These are phyloP conservation scores for Kazachstania bromeliacearum DNA, from an alignment of 805 yeast genomes.

Conservation along the genomic window DNA sequence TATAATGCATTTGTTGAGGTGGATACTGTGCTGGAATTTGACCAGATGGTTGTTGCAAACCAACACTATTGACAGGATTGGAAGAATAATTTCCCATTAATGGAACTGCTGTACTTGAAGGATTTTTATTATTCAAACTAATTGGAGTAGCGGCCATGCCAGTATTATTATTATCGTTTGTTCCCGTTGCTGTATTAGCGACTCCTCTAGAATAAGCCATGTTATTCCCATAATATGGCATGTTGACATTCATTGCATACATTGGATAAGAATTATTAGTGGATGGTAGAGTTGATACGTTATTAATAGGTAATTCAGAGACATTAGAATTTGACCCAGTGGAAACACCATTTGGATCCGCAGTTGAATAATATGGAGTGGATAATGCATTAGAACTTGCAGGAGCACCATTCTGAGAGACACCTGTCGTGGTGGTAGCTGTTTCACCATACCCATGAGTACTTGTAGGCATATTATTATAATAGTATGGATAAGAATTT, in stretches of 20 bases:
- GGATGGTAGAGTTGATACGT: conserved; percentile 2
- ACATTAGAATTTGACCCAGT: conserved; percentile 1
- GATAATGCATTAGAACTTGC: neutral
- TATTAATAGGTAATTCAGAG: conserved; percentile 1
- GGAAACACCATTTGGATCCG: conserved; percentile 1
- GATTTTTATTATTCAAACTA: conserved; percentile 4
- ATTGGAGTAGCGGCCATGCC: conserved; percentile 5
- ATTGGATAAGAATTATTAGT: conserved; percentile 4
- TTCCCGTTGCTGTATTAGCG: neutral
- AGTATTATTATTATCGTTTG: conserved; percentile 1
- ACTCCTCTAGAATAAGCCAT: neutral
- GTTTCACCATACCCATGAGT: conserved; percentile 4
- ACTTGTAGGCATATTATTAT: neutral
- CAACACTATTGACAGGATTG: neutral
- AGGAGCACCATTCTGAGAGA: neutral
- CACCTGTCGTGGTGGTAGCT: neutral
- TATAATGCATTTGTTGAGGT: conserved; percentile 5
- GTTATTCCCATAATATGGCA: conserved; percentile 8
- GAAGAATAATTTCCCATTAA: neutral
- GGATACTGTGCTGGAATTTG: neutral
- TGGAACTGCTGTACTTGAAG: conserved; percentile 1
- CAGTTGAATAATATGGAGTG: conserved; percentile 3
- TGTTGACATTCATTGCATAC: conserved; percentile 7
- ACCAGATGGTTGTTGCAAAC: neutral
- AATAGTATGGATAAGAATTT: conserved; percentile 5